Evolutionary conservation across 2,329 filamentous ascomycete genomes (phyloP), one percentile per base, ranked within the genome.

Genomic region (Lecanosticta acicola): DNA sequence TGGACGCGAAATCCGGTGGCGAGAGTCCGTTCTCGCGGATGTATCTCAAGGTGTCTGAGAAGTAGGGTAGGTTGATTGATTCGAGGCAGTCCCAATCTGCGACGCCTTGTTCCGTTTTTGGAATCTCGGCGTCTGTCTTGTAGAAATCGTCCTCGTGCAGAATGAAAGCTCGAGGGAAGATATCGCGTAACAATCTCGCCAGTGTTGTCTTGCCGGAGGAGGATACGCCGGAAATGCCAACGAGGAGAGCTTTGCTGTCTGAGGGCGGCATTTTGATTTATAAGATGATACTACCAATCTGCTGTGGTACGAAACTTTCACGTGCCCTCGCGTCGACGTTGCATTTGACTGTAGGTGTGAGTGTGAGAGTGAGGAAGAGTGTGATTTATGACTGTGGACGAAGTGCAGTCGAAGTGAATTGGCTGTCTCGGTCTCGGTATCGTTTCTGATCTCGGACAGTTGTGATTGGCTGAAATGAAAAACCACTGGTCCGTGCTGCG

Each of bases 131-230:
- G 63, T 97, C 91, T 1, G 85, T 74, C 54, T 81, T 82, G 71
- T 95, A 98, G 65, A 97, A 98, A 68, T 98, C 93, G 71, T 98
- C 93, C 65, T 95, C 82, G 66, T 98, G 93, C 17, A 98, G 76
- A 60, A 97, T 86, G 61, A 89, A 91, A 13, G 81, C 76, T 55
- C 76, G 73, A 18, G 67, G 57, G 60, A 96, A 89, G 55, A 94
- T 83, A 62, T 87, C 81, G 48, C 88, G 82, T 14, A 98, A 75
- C 10, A 96, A 76, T 2, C 91, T 80, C 16, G 89, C 86, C 11
- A 98, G 78, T 2, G 93, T 97, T 2, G 93, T 97, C 72, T 98
- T 98, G 49, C 93, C 93, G 59, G 86, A 91, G 3, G 86, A 94
- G 1, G 91, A 96, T 54, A 86, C 87, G 45, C 93, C 93, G 32